Evolutionary conservation across 2,329 filamentous ascomycete genomes (phyloP).

Genomic region (Neobulgaria alba): DNA sequence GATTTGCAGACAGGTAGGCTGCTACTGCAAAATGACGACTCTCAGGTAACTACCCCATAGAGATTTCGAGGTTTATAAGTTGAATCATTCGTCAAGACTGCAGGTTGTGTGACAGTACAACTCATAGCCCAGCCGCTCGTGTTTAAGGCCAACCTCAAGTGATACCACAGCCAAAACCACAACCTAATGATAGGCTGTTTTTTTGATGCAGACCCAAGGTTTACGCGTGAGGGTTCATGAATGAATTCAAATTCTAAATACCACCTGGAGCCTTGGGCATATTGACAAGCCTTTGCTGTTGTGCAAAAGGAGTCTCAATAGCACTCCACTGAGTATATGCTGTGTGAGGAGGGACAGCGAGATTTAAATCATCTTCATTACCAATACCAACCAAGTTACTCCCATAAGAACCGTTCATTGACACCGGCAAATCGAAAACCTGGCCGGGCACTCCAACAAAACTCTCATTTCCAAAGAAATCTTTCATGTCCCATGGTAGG

Average conservation of each 20-base stretch:
- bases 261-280: slow-evolving; percentile 3
- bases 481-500: slow-evolving; percentile 20
- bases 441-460: slow-evolving; percentile 10
- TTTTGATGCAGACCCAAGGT: neutral
- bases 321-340: slow-evolving; percentile 20
- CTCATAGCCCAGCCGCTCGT: too few species aligned
- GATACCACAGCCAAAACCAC: too few species aligned
- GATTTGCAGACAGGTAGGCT: too few species aligned
- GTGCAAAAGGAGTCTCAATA: slow-evolving; percentile 17
- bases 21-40: too few species aligned
- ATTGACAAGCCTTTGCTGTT: slow-evolving; percentile 4
- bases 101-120: too few species aligned
- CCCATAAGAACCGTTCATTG: slow-evolving; percentile 9
- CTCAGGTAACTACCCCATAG: too few species aligned
- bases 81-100: too few species aligned
- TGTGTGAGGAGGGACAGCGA: slow-evolving; percentile 13
- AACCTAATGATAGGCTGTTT: too few species aligned
- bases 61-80: too few species aligned
- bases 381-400: slow-evolving; percentile 6
- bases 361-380: slow-evolving; percentile 10
- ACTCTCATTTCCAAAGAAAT: slow-evolving; percentile 21
- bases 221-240: too few species aligned
- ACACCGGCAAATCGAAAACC: slow-evolving; percentile 5
- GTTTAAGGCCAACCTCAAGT: too few species aligned
- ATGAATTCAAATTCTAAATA: too few species aligned